These are phyloP conservation scores for Penstemon eatonii DNA, from an alignment of 257 asterid genomes.

Conservation along the genomic window DNA sequence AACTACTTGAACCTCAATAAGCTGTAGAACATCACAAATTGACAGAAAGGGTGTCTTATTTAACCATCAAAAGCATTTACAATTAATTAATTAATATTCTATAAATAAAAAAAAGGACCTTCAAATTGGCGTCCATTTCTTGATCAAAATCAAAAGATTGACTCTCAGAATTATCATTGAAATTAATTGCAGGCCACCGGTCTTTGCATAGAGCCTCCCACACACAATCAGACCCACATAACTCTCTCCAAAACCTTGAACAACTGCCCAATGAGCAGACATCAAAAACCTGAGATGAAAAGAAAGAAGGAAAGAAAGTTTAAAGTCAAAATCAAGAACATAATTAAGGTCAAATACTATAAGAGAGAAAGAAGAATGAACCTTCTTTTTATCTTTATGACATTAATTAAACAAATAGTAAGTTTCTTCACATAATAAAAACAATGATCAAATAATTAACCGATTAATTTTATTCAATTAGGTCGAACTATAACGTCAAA, in stretches of 20 bases:
- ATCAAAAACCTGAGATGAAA: conserved; percentile 62
- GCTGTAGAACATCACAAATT: background rate
- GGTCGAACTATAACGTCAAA: no score
- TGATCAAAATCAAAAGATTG: conserved; percentile 30
- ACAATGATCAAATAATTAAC: no score
- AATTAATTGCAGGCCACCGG: conserved; percentile 60
- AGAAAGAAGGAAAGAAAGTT: conserved; percentile 17
- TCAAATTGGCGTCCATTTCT: conserved; percentile 28
- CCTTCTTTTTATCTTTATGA: no score
- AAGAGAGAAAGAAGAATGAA: conserved; percentile 17
- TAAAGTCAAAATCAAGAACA: conserved; percentile 1
- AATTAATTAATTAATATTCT: conserved; percentile 1
- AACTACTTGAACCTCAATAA: conserved; percentile 17
- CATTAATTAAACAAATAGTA: no score
- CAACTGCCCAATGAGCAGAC: conserved; percentile 86
- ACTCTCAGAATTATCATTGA: conserved; percentile 29
- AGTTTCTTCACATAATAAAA: no score
- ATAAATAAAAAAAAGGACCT: conserved; percentile 32
- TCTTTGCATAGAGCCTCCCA: conserved; percentile 68
- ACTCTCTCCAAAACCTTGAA: conserved; percentile 77
- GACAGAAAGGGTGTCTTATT: background rate
- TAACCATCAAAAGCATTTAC: background rate
- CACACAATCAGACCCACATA: conserved; percentile 74
- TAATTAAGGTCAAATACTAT: background rate
- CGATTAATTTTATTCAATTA: no score